Evolutionary conservation across 2,329 filamentous ascomycete species (phyloP).

Genomic region (Fusarium sp.): DNA sequence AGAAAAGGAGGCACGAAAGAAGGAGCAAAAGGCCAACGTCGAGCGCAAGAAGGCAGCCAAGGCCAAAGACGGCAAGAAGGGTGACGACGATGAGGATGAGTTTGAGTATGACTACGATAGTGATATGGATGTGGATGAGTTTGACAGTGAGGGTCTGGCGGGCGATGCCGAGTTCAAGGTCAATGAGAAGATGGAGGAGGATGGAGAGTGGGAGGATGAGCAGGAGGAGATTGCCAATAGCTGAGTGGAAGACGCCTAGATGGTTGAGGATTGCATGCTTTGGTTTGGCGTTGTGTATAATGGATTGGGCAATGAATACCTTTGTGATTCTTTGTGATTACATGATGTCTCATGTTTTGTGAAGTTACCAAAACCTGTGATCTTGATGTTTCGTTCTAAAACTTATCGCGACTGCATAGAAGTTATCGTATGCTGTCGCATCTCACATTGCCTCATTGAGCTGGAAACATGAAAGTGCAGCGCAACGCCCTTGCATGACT

Average conservation of each 20-base stretch:
- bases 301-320: conserved; percentile 42
- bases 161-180: conserved; percentile 63
- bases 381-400: not conserved
- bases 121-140: conserved; percentile 60
- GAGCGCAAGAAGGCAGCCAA: conserved; percentile 78
- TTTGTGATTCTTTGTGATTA: conserved; percentile 30
- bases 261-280: conserved; percentile 27
- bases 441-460: not conserved
- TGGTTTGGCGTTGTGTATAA: conserved; percentile 44
- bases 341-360: too few species aligned
- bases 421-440: not conserved
- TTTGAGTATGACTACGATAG: conserved; percentile 60
- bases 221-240: conserved; percentile 55
- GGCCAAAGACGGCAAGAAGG: conserved; percentile 55
- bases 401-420: not conserved
- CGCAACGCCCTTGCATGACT: not conserved
- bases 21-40: conserved; percentile 89
- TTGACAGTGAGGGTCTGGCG: conserved; percentile 64
- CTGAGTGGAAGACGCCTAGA: conserved; percentile 21
- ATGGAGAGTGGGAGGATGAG: conserved; percentile 66
- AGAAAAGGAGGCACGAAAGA: conserved; percentile 85
- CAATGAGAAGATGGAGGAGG: conserved; percentile 62
- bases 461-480: not conserved
- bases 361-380: not conserved
- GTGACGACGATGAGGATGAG: conserved; percentile 54